These are phyloP conservation scores for Fraxinus ornus DNA, from an alignment of 305 asterid species.

Conservation along the genomic window DNA sequence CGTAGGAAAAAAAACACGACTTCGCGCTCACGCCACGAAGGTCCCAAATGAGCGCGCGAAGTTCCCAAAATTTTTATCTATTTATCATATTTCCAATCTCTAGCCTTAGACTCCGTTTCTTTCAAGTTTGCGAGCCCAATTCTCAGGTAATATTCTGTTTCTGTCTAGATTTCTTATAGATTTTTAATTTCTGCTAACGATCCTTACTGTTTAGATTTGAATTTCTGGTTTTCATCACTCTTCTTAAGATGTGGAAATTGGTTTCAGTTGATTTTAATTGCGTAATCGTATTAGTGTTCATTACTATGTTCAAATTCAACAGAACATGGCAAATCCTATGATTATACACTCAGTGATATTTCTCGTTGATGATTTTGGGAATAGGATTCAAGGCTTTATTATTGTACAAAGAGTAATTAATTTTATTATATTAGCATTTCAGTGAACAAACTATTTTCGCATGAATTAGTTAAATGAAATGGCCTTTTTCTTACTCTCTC, in stretches of 20 bases:
- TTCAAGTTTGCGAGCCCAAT: neutral
- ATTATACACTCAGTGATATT: too few species aligned
- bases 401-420: neutral
- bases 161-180: neutral
- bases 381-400: neutral
- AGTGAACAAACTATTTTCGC: neutral
- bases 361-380: neutral
- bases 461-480: too few species aligned
- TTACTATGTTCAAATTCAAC: neutral
- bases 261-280: neutral
- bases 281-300: neutral
- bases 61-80: neutral
- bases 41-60: neutral
- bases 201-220: neutral
- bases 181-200: neutral
- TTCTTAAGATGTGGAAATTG: neutral
- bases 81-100: neutral
- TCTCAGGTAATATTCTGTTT: neutral
- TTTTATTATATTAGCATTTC: neutral
- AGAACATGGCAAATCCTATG: too few species aligned
- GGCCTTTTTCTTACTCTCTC: neutral
- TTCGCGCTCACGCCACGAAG: neutral
- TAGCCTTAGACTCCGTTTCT: neutral
- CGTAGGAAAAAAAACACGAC: too few species aligned
- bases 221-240: neutral